A percentile compares a stretch with the other conserved stretches of the same genome.
Conservation (phyloP, 169 alveolate species). For the Pseudocohnilembus persalinus region DNA sequence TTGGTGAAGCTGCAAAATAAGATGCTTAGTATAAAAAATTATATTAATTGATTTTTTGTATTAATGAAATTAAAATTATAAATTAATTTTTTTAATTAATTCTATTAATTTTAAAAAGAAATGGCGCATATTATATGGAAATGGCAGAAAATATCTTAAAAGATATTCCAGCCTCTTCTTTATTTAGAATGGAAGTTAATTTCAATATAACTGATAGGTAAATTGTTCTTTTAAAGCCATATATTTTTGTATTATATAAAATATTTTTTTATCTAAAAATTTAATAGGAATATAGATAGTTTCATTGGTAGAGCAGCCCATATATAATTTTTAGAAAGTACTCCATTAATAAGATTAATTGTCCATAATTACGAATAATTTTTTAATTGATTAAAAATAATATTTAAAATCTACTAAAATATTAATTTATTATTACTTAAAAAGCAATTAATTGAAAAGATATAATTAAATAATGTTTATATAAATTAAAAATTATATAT, state of each 20-base stretch:
- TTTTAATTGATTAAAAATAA: constrained; percentile 46
- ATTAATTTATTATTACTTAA: too few relatives aligned
- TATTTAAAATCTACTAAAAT: background rate
- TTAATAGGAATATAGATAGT: constrained; percentile 64
- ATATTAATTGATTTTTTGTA: constrained; percentile 22
- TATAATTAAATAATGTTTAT: too few relatives aligned
- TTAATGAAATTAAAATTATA: too few relatives aligned
- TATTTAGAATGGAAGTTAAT: constrained; percentile 84
- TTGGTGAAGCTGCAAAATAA: constrained; percentile 53
- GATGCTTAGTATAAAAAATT: constrained; percentile 51
- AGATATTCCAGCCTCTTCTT: constrained; percentile 43
- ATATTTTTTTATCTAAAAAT: constrained; percentile 32
- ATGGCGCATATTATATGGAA: constrained; percentile 57
- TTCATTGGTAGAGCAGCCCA: constrained; percentile 77
- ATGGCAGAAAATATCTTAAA: constrained; percentile 79
- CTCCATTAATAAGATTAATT: constrained; percentile 58
- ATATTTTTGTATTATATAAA: constrained; percentile 27
- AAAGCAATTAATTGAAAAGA: too few relatives aligned
- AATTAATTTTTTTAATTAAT: constrained; percentile 26
- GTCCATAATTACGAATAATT: constrained; percentile 58
- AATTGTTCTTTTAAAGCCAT: background rate
- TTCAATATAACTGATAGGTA: constrained; percentile 75
- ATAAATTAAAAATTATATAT: too few relatives aligned
- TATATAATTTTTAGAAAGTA: constrained; percentile 67
- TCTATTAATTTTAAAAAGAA: background rate